Evolutionary conservation across 306 rosid species (phyloP).

Genomic region (Crataegus laevigata): DNA sequence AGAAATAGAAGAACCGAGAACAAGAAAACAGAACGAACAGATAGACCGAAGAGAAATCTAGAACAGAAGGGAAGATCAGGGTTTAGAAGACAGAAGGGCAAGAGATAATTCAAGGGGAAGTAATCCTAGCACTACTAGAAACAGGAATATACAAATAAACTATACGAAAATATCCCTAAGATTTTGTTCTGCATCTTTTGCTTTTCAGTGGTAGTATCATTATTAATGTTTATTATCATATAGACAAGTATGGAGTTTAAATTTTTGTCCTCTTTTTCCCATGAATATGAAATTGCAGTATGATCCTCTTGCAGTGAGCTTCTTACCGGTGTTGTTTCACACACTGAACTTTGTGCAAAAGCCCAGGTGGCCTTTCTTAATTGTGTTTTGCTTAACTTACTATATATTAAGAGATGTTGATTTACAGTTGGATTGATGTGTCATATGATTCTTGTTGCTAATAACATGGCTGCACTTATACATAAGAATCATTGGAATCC

Average conservation of each 20-base stretch:
- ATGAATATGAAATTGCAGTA: background rate
- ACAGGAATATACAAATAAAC: too few relatives aligned
- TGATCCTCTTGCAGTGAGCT: constrained; percentile 67
- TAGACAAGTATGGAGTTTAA: background rate
- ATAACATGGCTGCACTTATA: too few relatives aligned
- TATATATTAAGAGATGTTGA: background rate
- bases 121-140: too few relatives aligned
- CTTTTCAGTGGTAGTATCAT: background rate
- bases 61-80: background rate
- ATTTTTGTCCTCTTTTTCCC: background rate
- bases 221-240: background rate
- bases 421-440: background rate
- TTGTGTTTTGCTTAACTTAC: background rate
- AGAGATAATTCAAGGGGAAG: background rate
- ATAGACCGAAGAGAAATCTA: background rate
- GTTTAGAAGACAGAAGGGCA: background rate
- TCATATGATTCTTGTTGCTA: background rate
- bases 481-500: background rate
- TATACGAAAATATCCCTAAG: too few relatives aligned
- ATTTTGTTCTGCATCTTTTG: background rate
- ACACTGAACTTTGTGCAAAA: constrained; percentile 92
- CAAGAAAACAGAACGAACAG: background rate
- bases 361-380: constrained; percentile 56
- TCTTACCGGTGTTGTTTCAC: constrained; percentile 92
- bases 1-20: background rate